Base-by-base conservation (phyloP, 345 rosid genomes). In the Combretum micranthum region DNA sequence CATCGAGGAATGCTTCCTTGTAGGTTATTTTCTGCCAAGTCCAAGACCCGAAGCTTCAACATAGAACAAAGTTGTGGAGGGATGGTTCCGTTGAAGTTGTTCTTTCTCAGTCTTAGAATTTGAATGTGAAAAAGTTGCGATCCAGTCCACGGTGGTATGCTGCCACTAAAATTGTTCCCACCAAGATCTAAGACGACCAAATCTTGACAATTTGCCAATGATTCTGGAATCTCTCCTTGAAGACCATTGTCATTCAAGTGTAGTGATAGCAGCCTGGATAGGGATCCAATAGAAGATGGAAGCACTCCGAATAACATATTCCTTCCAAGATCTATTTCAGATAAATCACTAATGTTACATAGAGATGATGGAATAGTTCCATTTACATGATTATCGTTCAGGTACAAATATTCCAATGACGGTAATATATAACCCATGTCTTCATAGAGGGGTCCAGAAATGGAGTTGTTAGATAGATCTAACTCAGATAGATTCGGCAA, bases 81-180 rank as follows among this genome's bases (percentile, higher is more conserved):
- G 10, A 54, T 54, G 0, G 20, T 26, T 2, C 59, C 59, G 6
- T 0, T 44, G 3, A 62, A 53, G 4, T 45, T 15, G 43, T 62
- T 62, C 23, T 26, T 13, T 15, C 59, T 57, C 0, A 62, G 7
- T 32, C 66, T 62, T 16, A 62, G 23, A 53, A 62, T 62, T 1
- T 32, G 32, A 21, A 53, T 5, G 0, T 13, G 12, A 0, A 0
- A 20, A 47, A 54, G n/a, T 15, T 39, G 16, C 13, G 7, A 2
- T 22, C 61, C 67, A 2, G 50, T 26, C 67, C 67, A 56, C 3
- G 21, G 13, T 15, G 61, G 61, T 48, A 55, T 50, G 15, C 37
- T 42, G 17, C 67, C 60, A 4, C 32, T 44, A 39, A 63, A n/a
- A 17, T 42, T 37, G 19, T 64, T 64, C 25, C 42, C 10, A 0